Base-by-base conservation (phyloP, 257 asterid species). In the Leptodermis oblonga region DNA sequence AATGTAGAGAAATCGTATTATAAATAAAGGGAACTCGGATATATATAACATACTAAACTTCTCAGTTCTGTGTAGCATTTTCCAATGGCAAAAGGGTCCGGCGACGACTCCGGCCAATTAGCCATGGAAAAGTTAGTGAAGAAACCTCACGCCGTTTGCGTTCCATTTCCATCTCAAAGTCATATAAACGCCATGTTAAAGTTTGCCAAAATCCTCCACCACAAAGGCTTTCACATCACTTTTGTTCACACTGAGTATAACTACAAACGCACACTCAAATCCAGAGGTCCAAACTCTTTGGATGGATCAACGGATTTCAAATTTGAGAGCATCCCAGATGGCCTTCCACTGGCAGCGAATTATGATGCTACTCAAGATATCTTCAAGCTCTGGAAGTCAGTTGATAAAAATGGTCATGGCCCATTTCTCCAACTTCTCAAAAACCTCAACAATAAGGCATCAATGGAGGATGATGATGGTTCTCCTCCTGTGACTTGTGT, bases 231-330 rank as follows among this genome's bases (percentile, higher is more conserved):
- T 52, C 37, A 69, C 65, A 75, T 75, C 48, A 75, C 79, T 15
- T 75, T 69, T 55, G 79, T 75, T 1, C 74, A 61, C 60, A 69
- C 79, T 15, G 79, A 75, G 56, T 75, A 49, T 33, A 75, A 75
- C 46, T 75, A 69, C 45, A 62, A 59, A 18, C 72, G 79, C 9
- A 3, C 69, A 8, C 48, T 74, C 6, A 56, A 56, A 70, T 7
- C 59, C 5, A 11, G 58, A 11, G 71, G 71, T n/a, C 48, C 71
- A 10, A 22, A 70, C 12, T 58, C 68, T 0, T 36, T 70, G 10
- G 36, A 45, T 17, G 66, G 60, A 25, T 59, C 26, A 8, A 10
- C 48, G 2, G 34, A 49, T 42, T 70, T 60, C 60, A 33, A 41
- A 10, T 67, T 43, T 36, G 77, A 66, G 60, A 36, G 73, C 17